Evolutionary conservation across 2,329 filamentous ascomycete genomes (phyloP).

Genomic region (Orbilia brochopaga): DNA sequence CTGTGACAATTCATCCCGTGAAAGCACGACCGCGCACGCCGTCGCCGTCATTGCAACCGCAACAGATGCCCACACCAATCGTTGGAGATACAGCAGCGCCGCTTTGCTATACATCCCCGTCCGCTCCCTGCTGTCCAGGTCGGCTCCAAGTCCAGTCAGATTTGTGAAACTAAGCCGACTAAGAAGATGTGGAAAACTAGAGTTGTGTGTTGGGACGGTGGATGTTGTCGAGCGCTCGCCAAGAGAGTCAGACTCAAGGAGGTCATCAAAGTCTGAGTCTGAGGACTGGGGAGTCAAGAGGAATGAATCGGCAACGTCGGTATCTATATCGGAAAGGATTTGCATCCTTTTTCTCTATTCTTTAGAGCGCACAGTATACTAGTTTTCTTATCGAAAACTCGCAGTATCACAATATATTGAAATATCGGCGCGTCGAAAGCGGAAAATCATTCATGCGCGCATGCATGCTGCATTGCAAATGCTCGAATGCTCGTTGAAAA

Average conservation of each 20-base stretch:
- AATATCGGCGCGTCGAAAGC: too few species aligned
- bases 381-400: not conserved
- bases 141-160: not conserved
- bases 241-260: conserved; percentile 41
- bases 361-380: too few species aligned
- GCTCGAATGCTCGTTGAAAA: too few species aligned
- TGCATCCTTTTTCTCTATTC: conserved; percentile 18
- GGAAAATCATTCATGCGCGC: too few species aligned
- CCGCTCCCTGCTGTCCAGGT: not conserved
- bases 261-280: conserved; percentile 43
- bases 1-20: not conserved
- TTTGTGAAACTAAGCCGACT: not conserved
- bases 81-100: not conserved
- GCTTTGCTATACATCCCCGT: conserved; percentile 1
- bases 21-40: not conserved
- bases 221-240: conserved; percentile 46
- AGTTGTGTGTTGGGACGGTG: conserved; percentile 28
- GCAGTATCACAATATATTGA: too few species aligned
- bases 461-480: too few species aligned
- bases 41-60: conserved; percentile 13
- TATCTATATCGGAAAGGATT: conserved; percentile 21
- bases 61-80: conserved; percentile 16
- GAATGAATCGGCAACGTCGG: conserved; percentile 14
- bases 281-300: conserved; percentile 32
- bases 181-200: conserved; percentile 9